Evolutionary conservation across 2,329 filamentous ascomycete genomes (phyloP).

Genomic region (Aspergillus sp.): DNA sequence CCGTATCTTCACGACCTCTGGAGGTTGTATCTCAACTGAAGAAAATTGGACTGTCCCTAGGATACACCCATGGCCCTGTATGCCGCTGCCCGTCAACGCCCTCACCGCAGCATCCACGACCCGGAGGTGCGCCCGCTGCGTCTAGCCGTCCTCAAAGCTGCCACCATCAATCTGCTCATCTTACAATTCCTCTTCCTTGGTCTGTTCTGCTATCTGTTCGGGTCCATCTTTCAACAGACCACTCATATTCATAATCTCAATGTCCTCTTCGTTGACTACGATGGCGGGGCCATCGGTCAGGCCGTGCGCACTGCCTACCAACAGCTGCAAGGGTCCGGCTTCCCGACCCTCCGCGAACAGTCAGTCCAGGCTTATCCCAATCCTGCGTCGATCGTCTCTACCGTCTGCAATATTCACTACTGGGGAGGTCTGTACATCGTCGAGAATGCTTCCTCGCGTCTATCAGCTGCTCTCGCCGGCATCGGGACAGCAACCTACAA

Average conservation of each 20-base stretch:
- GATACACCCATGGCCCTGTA: constrained; percentile 5
- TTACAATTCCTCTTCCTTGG: constrained; percentile 41
- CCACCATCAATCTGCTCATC: constrained; percentile 31
- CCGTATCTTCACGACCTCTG: not conserved
- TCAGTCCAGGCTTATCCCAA: constrained; percentile 20
- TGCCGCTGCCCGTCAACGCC: not conserved
- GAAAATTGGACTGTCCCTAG: not conserved
- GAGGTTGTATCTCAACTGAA: not conserved
- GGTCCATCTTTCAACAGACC: constrained; percentile 38
- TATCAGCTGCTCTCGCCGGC: constrained; percentile 40
- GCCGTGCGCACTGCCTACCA: constrained; percentile 37
- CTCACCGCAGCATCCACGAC: constrained; percentile 8
- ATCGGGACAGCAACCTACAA: constrained; percentile 40
- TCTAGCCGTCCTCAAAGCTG: constrained; percentile 19
- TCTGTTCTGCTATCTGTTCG: constrained; percentile 41
- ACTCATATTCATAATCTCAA: constrained; percentile 37
- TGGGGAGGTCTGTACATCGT: constrained; percentile 39
- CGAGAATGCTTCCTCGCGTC: constrained; percentile 39
- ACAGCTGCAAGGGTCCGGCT: constrained; percentile 27
- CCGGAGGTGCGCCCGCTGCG: constrained; percentile 9
- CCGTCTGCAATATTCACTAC: constrained; percentile 38
- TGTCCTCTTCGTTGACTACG: constrained; percentile 43
- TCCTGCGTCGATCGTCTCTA: constrained; percentile 21
- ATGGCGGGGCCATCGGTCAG: constrained; percentile 37
- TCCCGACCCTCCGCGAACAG: constrained; percentile 34